Evolutionary conservation across 2,329 filamentous ascomycete genomes (phyloP).

Genomic region (Aspergillus aculeatinus): DNA sequence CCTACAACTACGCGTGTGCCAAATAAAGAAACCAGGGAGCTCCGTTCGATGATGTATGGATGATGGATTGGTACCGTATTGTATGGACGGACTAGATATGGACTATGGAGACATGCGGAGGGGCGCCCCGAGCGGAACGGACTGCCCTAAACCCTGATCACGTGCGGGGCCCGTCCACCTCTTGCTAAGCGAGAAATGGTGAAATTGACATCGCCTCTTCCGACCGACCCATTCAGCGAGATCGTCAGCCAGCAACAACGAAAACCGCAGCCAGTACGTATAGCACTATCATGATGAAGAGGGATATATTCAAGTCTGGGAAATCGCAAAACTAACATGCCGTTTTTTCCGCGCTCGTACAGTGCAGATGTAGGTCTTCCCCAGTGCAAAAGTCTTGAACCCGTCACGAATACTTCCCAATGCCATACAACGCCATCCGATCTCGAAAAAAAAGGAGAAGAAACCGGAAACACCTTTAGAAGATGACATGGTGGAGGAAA

Average conservation of each 20-base stretch:
- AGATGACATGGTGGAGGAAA: not conserved
- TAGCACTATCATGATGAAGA: conserved; percentile 13
- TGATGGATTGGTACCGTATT: not conserved
- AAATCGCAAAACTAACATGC: conserved; percentile 48
- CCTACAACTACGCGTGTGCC: not conserved
- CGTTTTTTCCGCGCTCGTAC: conserved; percentile 36
- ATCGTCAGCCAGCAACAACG: conserved; percentile 45
- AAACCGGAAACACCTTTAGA: not conserved
- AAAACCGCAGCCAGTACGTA: conserved; percentile 50
- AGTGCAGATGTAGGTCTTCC: conserved; percentile 85
- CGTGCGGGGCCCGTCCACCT: conserved; percentile 28
- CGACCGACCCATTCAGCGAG: conserved; percentile 37
- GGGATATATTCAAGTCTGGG: conserved; percentile 15
- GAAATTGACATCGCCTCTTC: conserved; percentile 40
- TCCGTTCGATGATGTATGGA: not conserved
- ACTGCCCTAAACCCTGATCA: conserved; percentile 40
- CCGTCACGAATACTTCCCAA: conserved; percentile 1
- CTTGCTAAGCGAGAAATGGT: conserved; percentile 46
- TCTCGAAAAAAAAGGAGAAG: conserved; percentile 14
- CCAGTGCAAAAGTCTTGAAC: conserved; percentile 26
- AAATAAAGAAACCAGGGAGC: not conserved
- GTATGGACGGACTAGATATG: not conserved
- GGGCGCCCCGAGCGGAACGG: not conserved
- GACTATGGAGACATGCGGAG: conserved; percentile 15
- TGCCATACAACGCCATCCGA: conserved; percentile 2